Conservation (phyloP, 306 rosid species). For the Gillenia trifoliata region DNA sequence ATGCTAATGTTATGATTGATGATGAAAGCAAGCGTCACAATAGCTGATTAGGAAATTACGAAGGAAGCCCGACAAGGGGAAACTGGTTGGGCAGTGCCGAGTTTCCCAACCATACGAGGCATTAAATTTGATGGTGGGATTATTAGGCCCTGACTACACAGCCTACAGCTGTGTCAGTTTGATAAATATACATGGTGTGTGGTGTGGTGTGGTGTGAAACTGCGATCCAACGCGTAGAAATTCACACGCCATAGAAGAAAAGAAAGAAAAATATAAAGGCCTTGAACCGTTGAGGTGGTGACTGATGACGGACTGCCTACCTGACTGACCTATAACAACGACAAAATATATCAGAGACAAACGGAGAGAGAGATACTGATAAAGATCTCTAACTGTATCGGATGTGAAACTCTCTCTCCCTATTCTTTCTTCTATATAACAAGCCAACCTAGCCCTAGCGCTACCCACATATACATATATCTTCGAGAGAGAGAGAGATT, state of each 20-base stretch:
- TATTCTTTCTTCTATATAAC: not conserved
- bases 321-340: not conserved
- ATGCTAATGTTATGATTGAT: not conserved
- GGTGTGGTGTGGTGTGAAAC: not conserved
- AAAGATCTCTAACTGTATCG: constrained; percentile 6
- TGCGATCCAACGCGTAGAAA: not conserved
- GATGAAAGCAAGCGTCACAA: not conserved
- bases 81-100: not conserved
- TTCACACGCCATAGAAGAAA: not conserved
- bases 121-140: not conserved
- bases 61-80: not conserved
- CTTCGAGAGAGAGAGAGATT: not conserved
- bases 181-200: not conserved
- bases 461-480: not conserved
- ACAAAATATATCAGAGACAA: not conserved
- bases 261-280: not conserved
- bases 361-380: not conserved
- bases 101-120: constrained; percentile 10
- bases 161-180: constrained; percentile 4
- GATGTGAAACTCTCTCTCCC: not conserved
- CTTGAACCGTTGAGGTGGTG: not conserved
- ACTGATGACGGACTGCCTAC: not conserved
- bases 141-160: not conserved
- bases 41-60: not conserved
- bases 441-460: not conserved